These are phyloP conservation scores for Cicer yamashitae DNA, from an alignment of 306 rosid species.

Conservation along the genomic window DNA sequence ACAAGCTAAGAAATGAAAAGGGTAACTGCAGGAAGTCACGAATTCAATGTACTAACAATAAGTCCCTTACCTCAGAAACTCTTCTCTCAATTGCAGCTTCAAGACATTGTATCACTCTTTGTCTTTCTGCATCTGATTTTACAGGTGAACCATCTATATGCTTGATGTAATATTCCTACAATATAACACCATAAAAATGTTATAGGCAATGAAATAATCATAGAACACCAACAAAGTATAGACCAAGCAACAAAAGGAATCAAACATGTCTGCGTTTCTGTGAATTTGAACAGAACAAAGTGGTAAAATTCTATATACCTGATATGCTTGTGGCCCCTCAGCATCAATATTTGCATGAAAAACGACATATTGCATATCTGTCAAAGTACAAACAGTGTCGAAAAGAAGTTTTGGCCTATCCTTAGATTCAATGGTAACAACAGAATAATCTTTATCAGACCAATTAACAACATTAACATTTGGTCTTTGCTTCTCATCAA, in stretches of 20 bases:
- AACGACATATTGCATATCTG: slow-evolving; percentile 96
- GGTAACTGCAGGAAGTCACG: slow-evolving; percentile 24
- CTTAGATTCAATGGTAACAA: slow-evolving; percentile 74
- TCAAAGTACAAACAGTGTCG: slow-evolving; percentile 92
- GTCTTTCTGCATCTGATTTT: slow-evolving; percentile 95
- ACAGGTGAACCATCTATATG: slow-evolving; percentile 97
- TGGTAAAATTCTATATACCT: slow-evolving; percentile 55
- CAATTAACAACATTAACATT: slow-evolving; percentile 83
- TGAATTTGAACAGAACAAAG: slow-evolving; percentile 21
- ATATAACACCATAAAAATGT: slow-evolving; percentile 39
- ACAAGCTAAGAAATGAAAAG: slow-evolving; percentile 1
- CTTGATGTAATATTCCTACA: slow-evolving; percentile 89
- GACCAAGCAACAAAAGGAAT: slow-evolving; percentile 34
- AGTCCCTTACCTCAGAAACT: slow-evolving; percentile 74
- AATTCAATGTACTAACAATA: background rate
- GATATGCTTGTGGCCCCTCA: slow-evolving; percentile 89
- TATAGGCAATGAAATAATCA: slow-evolving; percentile 39
- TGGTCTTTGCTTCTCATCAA: slow-evolving; percentile 73
- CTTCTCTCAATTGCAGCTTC: slow-evolving; percentile 97
- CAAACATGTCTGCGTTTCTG: background rate
- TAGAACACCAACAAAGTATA: slow-evolving; percentile 14
- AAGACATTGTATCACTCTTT: slow-evolving; percentile 89
- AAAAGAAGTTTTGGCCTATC: slow-evolving; percentile 96
- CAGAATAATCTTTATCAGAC: slow-evolving; percentile 86
- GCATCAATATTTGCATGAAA: slow-evolving; percentile 89